Base-by-base conservation (phyloP, 2,329 filamentous ascomycete species). In the Thyridium curvatum region DNA sequence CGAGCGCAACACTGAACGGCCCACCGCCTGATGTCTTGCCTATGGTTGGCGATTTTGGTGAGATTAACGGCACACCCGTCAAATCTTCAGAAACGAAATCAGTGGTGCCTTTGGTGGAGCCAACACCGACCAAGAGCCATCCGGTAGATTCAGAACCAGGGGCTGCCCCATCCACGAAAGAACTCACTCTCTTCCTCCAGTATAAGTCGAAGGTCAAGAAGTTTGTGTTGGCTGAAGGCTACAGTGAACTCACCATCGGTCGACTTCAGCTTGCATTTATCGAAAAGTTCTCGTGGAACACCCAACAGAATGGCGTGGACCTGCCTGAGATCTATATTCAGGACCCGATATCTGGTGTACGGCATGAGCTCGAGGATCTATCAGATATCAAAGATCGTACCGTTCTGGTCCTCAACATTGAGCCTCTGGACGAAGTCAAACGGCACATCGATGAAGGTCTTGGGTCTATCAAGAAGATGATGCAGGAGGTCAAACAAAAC, bases 281-380 rank as follows among this genome's bases (percentile, higher is more conserved):
- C 51, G 93, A 98, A 51, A 98, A 96, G 58, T 98, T 98, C 56
- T 93, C 91, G 0, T 98, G 94, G 90, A 97, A 95, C 52, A 96
- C 91, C 1, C 90, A 97, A 51, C 84, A 88, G 44, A 94, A 96
- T 52, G 93, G 93, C 8, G 79, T 81, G 12, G 93, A 98, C 56
- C 66, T 98, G 34, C 93, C 93, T 0, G 93, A 98, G 52, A 97
- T 98, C 13, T 96, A 98, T 59, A 93, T 98, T 13, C 93, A 98
- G 59, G 93, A 98, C 58, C 84, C 90, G 0, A 77, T 96, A 3
- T 97, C 93, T 8, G 93, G 93, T 1, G 86, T 98, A n/a, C 84
- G 93, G 13, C 91, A 98, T 59, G 93, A 98, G 64, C 68, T 98
- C 17, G 93, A 98, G 59, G 93, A 98, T 55, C 69, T 98, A 21